phyloP scores from a whole-genome alignment of 2,329 filamentous ascomycete species.

The Pseudocercospora fuligena region DNA sequence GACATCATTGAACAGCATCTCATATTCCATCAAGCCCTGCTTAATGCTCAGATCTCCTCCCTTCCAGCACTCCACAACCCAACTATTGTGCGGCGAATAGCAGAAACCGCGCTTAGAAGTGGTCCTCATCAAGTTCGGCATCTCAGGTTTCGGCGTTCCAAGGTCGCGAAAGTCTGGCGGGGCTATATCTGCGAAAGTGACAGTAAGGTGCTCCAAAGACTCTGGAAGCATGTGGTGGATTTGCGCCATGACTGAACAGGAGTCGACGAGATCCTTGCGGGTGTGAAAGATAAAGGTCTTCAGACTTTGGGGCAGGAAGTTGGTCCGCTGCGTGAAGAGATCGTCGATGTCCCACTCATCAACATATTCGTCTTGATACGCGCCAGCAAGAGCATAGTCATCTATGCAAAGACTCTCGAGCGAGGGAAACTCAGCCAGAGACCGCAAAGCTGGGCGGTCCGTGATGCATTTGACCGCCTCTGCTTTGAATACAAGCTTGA shows the following conservation, averaged over 20 bases:
- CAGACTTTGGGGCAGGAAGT: neutral
- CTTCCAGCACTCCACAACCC: neutral
- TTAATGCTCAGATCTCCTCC: neutral
- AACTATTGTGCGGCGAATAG: neutral
- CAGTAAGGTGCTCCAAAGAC: neutral
- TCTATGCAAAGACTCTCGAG: neutral
- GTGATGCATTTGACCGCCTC: neutral
- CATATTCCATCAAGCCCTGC: neutral
- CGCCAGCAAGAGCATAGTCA: neutral
- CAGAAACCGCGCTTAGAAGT: neutral
- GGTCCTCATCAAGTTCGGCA: neutral
- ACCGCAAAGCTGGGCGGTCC: neutral
- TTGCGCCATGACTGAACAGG: neutral
- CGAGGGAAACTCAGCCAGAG: neutral
- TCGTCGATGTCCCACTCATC: neutral
- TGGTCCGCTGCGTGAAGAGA: neutral
- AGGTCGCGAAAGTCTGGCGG: neutral
- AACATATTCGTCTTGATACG: neutral
- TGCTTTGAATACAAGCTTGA: neutral
- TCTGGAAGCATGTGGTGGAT: neutral
- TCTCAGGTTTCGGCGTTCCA: neutral
- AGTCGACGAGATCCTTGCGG: neutral
- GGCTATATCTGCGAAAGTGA: neutral
- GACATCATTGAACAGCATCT: neutral
- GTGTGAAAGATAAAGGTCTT: neutral